Percentiles rank a stretch among this genome's conserved stretches.
Conservation (phyloP, 139 green algal species). For the Chlamydomonas sp. region DNA sequence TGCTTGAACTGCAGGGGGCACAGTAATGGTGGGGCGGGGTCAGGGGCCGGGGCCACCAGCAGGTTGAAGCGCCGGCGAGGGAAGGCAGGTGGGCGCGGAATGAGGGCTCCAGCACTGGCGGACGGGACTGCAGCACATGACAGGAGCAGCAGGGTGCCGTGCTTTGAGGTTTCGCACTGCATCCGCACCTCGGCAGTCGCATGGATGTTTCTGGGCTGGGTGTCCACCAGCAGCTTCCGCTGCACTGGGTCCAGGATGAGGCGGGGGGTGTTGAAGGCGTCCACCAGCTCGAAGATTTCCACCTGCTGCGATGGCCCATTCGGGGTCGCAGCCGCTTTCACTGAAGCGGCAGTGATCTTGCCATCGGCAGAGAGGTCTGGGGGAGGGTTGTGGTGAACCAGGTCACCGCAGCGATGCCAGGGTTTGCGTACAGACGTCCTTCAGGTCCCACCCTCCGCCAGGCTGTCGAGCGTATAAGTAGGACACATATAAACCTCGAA, state of each 20-base stretch:
- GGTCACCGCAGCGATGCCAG: neutral
- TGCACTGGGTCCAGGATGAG: constrained; percentile 72
- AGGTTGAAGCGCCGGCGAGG: neutral
- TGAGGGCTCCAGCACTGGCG: neutral
- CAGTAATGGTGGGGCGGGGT: neutral
- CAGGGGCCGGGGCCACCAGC: neutral
- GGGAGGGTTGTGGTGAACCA: neutral
- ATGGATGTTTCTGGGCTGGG: constrained; percentile 41
- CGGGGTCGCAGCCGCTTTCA: neutral
- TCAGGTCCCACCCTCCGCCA: neutral
- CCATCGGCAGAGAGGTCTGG: constrained; percentile 22
- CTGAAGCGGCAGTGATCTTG: constrained; percentile 1
- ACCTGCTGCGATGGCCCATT: constrained; percentile 1
- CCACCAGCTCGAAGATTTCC: constrained; percentile 57
- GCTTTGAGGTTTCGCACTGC: neutral
- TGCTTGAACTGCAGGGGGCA: constrained; percentile 71
- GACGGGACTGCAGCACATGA: neutral
- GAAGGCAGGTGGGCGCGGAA: neutral
- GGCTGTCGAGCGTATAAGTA: neutral
- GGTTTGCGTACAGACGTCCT: neutral
- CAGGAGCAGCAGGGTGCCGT: neutral
- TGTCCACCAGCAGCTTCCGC: constrained; percentile 61
- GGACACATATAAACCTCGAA: too few relatives aligned
- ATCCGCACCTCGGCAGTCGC: constrained; percentile 34
- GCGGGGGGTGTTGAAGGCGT: constrained; percentile 68